Base-by-base conservation (phyloP, 2,329 filamentous ascomycete genomes). In the Ophiostoma montium region DNA sequence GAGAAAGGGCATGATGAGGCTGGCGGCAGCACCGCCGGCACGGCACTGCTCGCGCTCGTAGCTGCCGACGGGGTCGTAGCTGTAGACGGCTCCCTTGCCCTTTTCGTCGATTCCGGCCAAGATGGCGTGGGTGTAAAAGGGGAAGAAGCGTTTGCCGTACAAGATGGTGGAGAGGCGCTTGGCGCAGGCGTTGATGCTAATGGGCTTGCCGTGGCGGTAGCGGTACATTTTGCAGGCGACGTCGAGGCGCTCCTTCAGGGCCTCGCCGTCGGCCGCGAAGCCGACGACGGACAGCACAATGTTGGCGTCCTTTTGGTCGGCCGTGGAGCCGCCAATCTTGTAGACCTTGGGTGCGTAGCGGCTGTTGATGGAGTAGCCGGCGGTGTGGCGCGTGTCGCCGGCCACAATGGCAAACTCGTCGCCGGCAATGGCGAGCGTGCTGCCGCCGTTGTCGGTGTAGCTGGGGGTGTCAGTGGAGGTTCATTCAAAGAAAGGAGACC, bases 301-400 rank as follows among this genome's bases (percentile, higher is more conserved):
- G 49, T 80, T 85, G 47, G 87, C 85, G 58, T 89, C 86, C 53
- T 84, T 79, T 64, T 94, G 86, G 50, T 86, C 82, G 47, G 87
- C 79, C 38, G 85, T 89, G 53, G 89, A 86, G 48, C 90, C 92
- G 53, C 94, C 92, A 58, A 98, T 94, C 69, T 86, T 88, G 78
- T 95, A 98, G 55, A 98, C 84, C 70, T 98, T 98, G 50, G 92
- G 92, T 52, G 83, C 78, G 72, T 86, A 90, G 61, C 92, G 85
- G 52, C 89, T 89, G 79, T 98, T 95, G 82, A 98, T 98, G 75
- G 84, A 95, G 80, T 95, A 98, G 63, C 94, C 92, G 56, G 86
- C 84, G 50, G 89, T 95, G 62, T 87, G 86, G 64, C 92, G 86
- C 59, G 92, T 98, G 72, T 98, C 92, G 68, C 94, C 92, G 41